A percentile compares a stretch with the other conserved stretches of the same genome.
phyloP scores from a whole-genome alignment of 768 basidiomycete genomes.

The Xerocomus brunneocitrinus region DNA sequence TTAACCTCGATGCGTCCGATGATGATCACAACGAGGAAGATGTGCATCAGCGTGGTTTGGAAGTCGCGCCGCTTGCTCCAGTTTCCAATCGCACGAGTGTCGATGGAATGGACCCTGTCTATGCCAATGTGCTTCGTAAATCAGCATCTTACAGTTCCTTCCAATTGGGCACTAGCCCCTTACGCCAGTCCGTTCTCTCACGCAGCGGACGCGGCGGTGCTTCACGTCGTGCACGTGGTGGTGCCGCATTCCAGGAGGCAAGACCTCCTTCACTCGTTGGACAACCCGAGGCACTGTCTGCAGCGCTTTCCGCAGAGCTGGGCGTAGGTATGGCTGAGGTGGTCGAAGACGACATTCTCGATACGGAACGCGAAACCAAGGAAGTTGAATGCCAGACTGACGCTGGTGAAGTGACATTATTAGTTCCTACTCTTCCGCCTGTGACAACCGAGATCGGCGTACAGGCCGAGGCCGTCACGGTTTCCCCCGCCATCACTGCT shows the following conservation, averaged over 20 bases:
- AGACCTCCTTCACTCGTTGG: slow-evolving; percentile 69
- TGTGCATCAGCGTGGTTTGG: slow-evolving; percentile 20
- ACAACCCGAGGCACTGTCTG: slow-evolving; percentile 65
- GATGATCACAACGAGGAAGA: slow-evolving; percentile 23
- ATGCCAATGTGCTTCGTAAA: slow-evolving; percentile 73
- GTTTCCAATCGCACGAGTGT: slow-evolving; percentile 65
- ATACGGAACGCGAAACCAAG: slow-evolving; percentile 45
- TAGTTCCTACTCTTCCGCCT: slow-evolving; percentile 28
- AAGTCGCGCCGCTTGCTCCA: slow-evolving; percentile 35
- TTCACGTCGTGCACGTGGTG: slow-evolving; percentile 55
- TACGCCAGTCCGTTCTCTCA: slow-evolving; percentile 54
- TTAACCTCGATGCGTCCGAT: slow-evolving; percentile 24
- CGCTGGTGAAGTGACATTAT: slow-evolving; percentile 28
- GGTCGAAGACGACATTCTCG: slow-evolving; percentile 37
- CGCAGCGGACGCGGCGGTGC: slow-evolving; percentile 47
- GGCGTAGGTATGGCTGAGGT: slow-evolving; percentile 43
- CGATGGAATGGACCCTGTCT: slow-evolving; percentile 85
- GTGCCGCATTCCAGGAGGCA: slow-evolving; percentile 64
- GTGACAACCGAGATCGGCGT: slow-evolving; percentile 38
- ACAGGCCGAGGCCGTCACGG: slow-evolving; percentile 33
- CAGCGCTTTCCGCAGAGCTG: slow-evolving; percentile 68
- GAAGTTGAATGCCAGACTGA: slow-evolving; percentile 71
- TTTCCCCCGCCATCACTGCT: slow-evolving; percentile 11
- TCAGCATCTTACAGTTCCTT: slow-evolving; percentile 39
- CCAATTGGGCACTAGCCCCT: slow-evolving; percentile 51